A percentile compares a stretch with the other conserved stretches of the same genome.
Conservation (phyloP, 495 filamentous ascomycete genomes). For the Aspergillus cavernicola region DNA sequence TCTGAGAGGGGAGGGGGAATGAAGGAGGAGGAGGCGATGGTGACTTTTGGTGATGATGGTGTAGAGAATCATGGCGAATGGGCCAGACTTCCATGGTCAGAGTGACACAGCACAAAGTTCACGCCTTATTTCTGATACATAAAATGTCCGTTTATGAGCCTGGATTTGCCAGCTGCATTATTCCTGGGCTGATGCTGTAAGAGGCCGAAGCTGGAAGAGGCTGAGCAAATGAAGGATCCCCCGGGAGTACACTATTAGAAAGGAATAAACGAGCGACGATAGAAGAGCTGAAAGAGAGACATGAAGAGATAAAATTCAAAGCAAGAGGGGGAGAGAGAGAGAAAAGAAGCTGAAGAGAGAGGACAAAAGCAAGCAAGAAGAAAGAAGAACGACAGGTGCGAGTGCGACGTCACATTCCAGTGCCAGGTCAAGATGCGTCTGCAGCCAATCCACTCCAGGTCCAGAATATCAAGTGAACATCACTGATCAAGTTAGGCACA, state of each 20-base stretch:
- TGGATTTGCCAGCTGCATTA: background rate
- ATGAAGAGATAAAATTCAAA: background rate
- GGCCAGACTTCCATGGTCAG: constrained; percentile 5
- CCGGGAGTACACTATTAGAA: too few species aligned
- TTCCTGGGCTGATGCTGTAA: background rate
- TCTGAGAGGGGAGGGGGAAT: constrained; percentile 1
- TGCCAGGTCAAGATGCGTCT: too few species aligned
- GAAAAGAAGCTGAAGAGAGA: too few species aligned
- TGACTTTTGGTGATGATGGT: background rate
- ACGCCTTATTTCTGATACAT: constrained; percentile 5
- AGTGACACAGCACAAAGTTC: constrained; percentile 10
- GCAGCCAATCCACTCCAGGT: background rate
- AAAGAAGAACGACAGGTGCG: too few species aligned
- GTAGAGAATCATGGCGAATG: background rate
- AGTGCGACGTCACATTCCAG: constrained; percentile 15
- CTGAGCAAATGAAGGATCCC: too few species aligned
- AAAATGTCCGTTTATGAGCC: background rate
- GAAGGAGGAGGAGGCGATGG: constrained; percentile 1
- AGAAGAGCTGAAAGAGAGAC: background rate
- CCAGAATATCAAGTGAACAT: too few species aligned
- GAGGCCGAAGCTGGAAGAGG: background rate
- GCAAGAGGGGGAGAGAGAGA: too few species aligned
- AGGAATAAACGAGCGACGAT: too few species aligned
- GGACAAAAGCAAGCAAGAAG: too few species aligned
- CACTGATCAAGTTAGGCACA: background rate